Evolutionary conservation across 768 basidiomycete genomes (phyloP).

Genomic region (Asterophora lycoperdoides): DNA sequence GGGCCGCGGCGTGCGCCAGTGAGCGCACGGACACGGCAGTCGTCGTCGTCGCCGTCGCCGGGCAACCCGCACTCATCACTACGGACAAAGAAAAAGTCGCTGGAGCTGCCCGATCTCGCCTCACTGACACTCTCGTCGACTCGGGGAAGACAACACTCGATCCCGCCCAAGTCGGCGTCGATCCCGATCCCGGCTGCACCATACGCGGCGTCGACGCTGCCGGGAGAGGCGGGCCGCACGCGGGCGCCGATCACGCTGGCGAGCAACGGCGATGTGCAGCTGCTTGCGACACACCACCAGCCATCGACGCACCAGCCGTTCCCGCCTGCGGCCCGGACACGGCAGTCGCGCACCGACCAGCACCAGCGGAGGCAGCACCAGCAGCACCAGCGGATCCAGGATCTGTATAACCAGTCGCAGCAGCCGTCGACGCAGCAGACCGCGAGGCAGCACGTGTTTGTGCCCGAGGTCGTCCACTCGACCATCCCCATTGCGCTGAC

Average conservation of each 20-base stretch:
- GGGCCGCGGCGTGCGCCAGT: neutral
- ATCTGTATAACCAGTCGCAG: constrained; percentile 35
- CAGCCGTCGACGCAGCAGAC: constrained; percentile 1
- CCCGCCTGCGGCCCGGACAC: constrained; percentile 15
- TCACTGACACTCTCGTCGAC: constrained; percentile 27
- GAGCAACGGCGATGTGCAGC: constrained; percentile 27
- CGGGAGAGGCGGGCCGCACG: constrained; percentile 22
- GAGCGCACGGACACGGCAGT: neutral
- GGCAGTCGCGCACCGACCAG: constrained; percentile 35
- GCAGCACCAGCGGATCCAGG: constrained; percentile 39
- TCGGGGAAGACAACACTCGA: constrained; percentile 12
- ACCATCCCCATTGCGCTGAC: constrained; percentile 55
- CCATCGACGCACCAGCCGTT: constrained; percentile 24
- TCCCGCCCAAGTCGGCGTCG: constrained; percentile 29
- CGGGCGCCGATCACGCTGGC: constrained; percentile 25
- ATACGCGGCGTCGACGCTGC: constrained; percentile 16
- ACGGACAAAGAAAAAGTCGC: constrained; percentile 64
- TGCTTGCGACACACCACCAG: constrained; percentile 11
- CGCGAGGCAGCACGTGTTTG: constrained; percentile 31
- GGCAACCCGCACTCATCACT: constrained; percentile 54
- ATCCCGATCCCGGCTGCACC: constrained; percentile 36
- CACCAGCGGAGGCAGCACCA: constrained; percentile 24
- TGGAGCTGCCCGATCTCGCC: constrained; percentile 72
- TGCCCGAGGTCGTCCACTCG: constrained; percentile 57
- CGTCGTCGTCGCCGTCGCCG: constrained; percentile 37